Conservation (phyloP, 1,284 basidiomycete species). For the Ganoderma meredithae region DNA sequence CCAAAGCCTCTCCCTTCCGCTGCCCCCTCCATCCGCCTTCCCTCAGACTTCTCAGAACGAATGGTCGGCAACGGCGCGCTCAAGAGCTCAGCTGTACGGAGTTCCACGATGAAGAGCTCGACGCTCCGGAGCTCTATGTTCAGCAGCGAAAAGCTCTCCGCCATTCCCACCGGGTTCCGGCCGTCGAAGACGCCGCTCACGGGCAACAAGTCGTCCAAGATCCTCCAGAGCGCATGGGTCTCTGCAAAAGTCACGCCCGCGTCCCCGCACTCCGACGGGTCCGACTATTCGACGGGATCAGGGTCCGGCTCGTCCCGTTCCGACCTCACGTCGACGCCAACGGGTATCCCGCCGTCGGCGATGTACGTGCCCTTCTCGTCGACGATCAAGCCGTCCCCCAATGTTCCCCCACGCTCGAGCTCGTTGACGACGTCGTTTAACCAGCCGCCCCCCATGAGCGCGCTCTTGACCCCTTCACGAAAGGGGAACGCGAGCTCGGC, state of each 20-base stretch:
- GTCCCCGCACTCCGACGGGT: constrained; percentile 28
- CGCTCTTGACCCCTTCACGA: constrained; percentile 24
- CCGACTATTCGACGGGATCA: constrained; percentile 14
- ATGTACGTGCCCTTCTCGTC: constrained; percentile 33
- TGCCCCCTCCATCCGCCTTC: constrained; percentile 27
- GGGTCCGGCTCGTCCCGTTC: constrained; percentile 19
- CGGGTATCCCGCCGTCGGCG: constrained; percentile 30
- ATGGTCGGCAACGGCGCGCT: constrained; percentile 22
- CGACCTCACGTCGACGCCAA: constrained; percentile 33
- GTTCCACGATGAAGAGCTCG: constrained; percentile 22
- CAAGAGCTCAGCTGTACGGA: constrained; percentile 21
- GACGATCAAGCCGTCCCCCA: constrained; percentile 32
- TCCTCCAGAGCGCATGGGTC: constrained; percentile 32
- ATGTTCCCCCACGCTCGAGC: constrained; percentile 28
- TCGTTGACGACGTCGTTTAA: constrained; percentile 30
- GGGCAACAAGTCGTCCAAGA: constrained; percentile 30
- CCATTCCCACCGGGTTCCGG: constrained; percentile 19
- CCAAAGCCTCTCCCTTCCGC: constrained; percentile 32
- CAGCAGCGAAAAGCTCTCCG: constrained; percentile 23
- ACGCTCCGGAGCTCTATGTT: constrained; percentile 21
- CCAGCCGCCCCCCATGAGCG: constrained; percentile 25
- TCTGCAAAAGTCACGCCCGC: constrained; percentile 33
- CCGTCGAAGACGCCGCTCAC: constrained; percentile 23
- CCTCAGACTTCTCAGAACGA: constrained; percentile 32
- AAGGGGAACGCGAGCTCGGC: constrained; percentile 18